Evolutionary conservation across 148 eudicot genomes (phyloP), one percentile per base, ranked within the genome.

Genomic region (Limonium bicolor): DNA sequence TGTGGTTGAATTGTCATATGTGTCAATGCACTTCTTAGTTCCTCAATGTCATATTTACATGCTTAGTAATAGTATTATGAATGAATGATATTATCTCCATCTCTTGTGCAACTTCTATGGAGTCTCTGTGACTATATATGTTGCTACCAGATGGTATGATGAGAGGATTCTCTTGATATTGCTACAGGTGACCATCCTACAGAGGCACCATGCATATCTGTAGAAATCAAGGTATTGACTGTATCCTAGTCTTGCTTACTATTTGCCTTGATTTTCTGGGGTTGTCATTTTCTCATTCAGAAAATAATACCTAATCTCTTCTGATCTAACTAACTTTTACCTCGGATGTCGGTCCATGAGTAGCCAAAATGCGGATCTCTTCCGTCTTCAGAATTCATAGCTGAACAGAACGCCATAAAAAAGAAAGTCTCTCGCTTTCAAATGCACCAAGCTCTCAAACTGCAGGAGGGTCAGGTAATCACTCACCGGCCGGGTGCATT

Each of bases 281-380:
- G n/a, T n/a, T n/a, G n/a, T n/a, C n/a, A n/a, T 28, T 56, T 27
- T 36, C 10, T 34, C 28, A 14, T 15, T 30, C 48, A 21, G 54
- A n/a, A 8, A 15, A 60, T 41, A 7, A 3, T 36, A 6, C 57
- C 54, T 14, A 40, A 16, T 66, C 51, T 20, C 37, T 82, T 82
- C 94, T 94, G n/a, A n/a, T n/a, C n/a, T n/a, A n/a, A n/a, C n/a
- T n/a, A n/a, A n/a, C n/a, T n/a, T n/a, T n/a, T n/a, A n/a, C n/a
- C n/a, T n/a, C n/a, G n/a, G n/a, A n/a, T n/a, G n/a, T n/a, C n/a
- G n/a, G n/a, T n/a, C n/a, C n/a, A n/a, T n/a, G n/a, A n/a, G n/a
- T n/a, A n/a, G n/a, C 96, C 33, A n/a, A 87, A 87, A 61, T 70
- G 88, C 36, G 96, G 96, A 64, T 82, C 79, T 67, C 85, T 82